These are phyloP conservation scores for Eragrostis curvula DNA, from an alignment of 176 grass and related monocot species.

Conservation along the genomic window DNA sequence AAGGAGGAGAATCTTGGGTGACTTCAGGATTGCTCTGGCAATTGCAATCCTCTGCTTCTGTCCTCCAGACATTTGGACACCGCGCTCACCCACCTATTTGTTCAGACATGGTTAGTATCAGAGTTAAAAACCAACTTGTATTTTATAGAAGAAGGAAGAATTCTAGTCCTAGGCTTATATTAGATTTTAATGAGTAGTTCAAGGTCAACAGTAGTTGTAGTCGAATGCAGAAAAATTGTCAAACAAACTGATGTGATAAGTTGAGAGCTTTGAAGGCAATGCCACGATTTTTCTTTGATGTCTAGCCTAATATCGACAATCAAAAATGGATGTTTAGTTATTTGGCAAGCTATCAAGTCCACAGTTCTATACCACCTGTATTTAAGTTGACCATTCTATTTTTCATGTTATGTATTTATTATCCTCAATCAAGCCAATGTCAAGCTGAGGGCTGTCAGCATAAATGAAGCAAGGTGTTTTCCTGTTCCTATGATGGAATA, in stretches of 20 bases:
- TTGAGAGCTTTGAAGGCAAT: slow-evolving; percentile 6
- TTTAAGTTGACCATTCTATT: slow-evolving; percentile 26
- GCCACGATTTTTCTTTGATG: neutral
- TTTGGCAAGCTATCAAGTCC: neutral
- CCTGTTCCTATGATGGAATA: slow-evolving; percentile 15
- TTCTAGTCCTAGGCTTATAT: slow-evolving; percentile 1
- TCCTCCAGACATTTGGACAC: slow-evolving; percentile 94
- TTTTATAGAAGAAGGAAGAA: slow-evolving; percentile 1
- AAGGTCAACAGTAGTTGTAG: slow-evolving; percentile 3
- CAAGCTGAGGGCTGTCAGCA: slow-evolving; percentile 7
- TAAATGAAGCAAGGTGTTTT: slow-evolving; percentile 6
- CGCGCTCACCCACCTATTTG: slow-evolving; percentile 83
- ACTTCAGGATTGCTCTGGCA: slow-evolving; percentile 88
- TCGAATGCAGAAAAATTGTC: slow-evolving; percentile 14
- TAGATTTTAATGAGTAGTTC: slow-evolving; percentile 9
- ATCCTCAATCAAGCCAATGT: neutral
- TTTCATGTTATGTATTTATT: slow-evolving; percentile 6
- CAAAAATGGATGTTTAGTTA: slow-evolving; percentile 14
- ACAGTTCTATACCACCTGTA: slow-evolving; percentile 5
- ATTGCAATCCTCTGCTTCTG: slow-evolving; percentile 99
- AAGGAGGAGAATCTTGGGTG: slow-evolving; percentile 94
- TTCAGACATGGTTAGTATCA: slow-evolving; percentile 24
- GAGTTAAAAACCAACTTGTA: slow-evolving; percentile 13
- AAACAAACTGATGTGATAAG: slow-evolving; percentile 15
- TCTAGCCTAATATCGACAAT: slow-evolving; percentile 16